Percentiles rank a stretch among this genome's conserved stretches.
These are phyloP conservation scores for Odontarrhena argentea DNA, from an alignment of 345 rosid genomes.

Conservation along the genomic window DNA sequence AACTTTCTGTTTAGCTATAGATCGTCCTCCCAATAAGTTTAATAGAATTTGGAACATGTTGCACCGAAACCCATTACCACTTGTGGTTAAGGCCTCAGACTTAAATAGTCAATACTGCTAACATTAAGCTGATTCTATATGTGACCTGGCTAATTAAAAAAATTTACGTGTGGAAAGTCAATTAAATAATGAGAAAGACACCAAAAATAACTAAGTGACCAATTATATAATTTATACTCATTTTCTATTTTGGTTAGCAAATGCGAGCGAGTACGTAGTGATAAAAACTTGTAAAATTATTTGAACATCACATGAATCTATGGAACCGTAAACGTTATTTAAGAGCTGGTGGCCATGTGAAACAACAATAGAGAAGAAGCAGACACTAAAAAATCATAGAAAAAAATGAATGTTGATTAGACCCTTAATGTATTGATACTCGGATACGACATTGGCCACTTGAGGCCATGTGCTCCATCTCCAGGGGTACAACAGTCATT, in stretches of 20 bases:
- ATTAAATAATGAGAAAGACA: no score
- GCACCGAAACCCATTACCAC: no score
- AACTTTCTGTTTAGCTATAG: no score
- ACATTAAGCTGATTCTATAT: no score
- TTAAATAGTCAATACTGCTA: no score
- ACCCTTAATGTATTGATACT: conserved; percentile 14
- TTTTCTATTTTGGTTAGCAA: neutral
- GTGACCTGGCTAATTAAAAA: no score
- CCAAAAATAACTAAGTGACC: no score
- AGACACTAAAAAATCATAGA: conserved; percentile 6
- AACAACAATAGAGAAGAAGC: conserved; percentile 24
- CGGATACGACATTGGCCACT: conserved; percentile 35
- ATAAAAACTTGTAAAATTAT: neutral
- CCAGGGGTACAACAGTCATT: conserved; percentile 34
- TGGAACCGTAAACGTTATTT: neutral
- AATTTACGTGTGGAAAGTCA: no score
- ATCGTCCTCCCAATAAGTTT: no score
- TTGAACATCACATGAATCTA: neutral
- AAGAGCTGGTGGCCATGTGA: conserved; percentile 37
- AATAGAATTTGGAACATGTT: no score
- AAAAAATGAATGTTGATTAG: conserved; percentile 16
- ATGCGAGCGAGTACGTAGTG: conserved; percentile 7
- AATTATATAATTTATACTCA: no score
- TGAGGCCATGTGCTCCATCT: conserved; percentile 31
- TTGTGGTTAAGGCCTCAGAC: no score